Evolutionary conservation across 2,329 filamentous ascomycete genomes (phyloP).

Genomic region (Fusarium proliferatum): DNA sequence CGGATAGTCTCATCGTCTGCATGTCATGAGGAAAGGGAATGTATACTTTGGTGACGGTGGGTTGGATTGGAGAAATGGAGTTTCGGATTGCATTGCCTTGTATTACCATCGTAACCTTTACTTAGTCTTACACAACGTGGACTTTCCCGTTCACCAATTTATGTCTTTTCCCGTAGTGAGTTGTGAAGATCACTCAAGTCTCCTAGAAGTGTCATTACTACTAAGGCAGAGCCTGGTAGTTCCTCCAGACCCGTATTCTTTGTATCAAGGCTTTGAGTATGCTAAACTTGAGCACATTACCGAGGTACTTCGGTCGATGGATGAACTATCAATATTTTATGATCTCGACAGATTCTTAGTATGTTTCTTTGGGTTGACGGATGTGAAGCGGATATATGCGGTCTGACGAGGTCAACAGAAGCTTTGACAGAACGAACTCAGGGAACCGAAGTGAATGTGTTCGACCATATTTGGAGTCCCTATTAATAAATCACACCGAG

Average conservation of each 20-base stretch:
- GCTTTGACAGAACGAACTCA: not conserved
- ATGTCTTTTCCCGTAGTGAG: not conserved
- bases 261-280: not conserved
- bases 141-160: not conserved
- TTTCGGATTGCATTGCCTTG: conserved; percentile 32
- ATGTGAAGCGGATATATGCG: not conserved
- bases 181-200: not conserved
- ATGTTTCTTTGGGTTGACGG: not conserved
- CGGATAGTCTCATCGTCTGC: conserved; percentile 27
- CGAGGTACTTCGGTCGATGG: not conserved
- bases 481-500: not conserved
- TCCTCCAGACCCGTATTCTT: not conserved
- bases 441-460: not conserved
- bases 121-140: conserved; percentile 20
- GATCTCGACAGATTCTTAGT: not conserved
- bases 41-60: conserved; percentile 24
- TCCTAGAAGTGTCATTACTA: not conserved
- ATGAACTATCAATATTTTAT: not conserved
- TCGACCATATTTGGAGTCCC: not conserved
- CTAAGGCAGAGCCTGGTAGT: not conserved
- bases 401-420: not conserved
- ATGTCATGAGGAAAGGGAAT: conserved; percentile 36
- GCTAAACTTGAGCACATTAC: not conserved
- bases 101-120: conserved; percentile 30
- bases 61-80: conserved; percentile 32